A percentile compares a stretch with the other conserved stretches of the same genome.
These are phyloP conservation scores for Rhodomyrtus tomentosa DNA, from an alignment of 345 rosid species.

Conservation along the genomic window DNA sequence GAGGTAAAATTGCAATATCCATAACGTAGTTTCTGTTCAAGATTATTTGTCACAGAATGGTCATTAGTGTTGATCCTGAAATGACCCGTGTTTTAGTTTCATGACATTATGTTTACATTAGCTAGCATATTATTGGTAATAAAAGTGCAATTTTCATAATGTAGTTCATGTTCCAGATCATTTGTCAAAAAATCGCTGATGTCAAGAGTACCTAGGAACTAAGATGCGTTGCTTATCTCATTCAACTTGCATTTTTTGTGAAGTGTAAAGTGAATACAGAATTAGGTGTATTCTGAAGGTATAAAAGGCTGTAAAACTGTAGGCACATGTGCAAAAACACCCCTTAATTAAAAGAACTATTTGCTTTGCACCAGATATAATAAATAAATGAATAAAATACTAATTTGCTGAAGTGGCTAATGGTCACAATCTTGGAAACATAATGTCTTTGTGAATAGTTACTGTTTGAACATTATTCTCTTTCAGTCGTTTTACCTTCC, in stretches of 20 bases:
- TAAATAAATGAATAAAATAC: too few species aligned
- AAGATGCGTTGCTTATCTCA: background rate
- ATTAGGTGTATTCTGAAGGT: background rate
- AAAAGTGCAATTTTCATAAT: background rate
- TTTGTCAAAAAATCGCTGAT: background rate
- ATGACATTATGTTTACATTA: background rate
- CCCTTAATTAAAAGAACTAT: background rate
- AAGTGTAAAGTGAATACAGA: background rate
- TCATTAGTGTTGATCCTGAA: background rate
- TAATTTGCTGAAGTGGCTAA: background rate
- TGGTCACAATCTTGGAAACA: background rate
- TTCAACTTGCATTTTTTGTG: background rate
- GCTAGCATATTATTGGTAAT: background rate
- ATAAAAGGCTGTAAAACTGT: background rate
- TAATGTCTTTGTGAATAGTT: background rate
- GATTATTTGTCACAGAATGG: background rate
- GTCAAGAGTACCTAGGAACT: background rate
- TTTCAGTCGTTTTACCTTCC: constrained; percentile 65
- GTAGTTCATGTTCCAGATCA: background rate
- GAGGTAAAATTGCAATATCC: background rate
- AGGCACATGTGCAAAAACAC: background rate
- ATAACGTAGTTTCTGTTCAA: background rate
- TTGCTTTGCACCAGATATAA: background rate
- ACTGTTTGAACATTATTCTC: background rate
- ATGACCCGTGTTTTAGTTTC: background rate